These are phyloP conservation scores for Bromus sterilis DNA, from an alignment of 176 grass and related monocot genomes.

Conservation along the genomic window DNA sequence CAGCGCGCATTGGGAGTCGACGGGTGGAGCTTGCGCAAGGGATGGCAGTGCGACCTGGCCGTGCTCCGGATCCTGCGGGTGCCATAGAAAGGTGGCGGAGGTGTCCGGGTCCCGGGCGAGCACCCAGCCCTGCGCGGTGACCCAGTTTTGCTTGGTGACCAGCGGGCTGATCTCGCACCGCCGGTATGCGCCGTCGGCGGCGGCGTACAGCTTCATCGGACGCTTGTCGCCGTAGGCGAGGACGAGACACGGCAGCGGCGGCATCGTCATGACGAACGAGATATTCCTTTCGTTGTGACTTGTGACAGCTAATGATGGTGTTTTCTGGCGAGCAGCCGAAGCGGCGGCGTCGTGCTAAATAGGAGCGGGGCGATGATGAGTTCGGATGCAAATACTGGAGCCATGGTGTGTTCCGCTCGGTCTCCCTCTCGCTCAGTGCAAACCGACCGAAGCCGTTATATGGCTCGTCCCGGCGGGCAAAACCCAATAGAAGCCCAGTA, in stretches of 20 bases:
- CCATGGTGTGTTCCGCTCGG: too few species aligned
- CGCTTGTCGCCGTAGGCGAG: background rate
- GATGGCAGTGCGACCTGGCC: background rate
- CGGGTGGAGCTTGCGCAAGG: background rate
- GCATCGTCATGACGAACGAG: background rate
- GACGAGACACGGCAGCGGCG: background rate
- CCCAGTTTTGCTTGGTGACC: background rate
- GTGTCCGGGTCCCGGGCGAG: background rate
- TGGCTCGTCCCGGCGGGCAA: too few species aligned
- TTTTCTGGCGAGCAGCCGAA: too few species aligned
- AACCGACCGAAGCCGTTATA: too few species aligned
- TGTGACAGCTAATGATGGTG: too few species aligned
- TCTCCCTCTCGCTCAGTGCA: too few species aligned
- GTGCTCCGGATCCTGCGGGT: background rate
- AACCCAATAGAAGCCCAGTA: too few species aligned
- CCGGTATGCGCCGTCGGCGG: background rate
- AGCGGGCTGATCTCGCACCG: background rate
- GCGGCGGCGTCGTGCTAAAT: too few species aligned
- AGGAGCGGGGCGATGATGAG: too few species aligned
- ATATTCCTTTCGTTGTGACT: background rate
- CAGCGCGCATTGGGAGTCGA: accelerated
- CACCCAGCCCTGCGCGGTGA: background rate
- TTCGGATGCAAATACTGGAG: too few species aligned
- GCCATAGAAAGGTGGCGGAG: background rate
- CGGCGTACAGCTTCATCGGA: background rate